These are phyloP conservation scores for Rhodotorula sp. DNA, from an alignment of 1,284 basidiomycete genomes.

Conservation along the genomic window DNA sequence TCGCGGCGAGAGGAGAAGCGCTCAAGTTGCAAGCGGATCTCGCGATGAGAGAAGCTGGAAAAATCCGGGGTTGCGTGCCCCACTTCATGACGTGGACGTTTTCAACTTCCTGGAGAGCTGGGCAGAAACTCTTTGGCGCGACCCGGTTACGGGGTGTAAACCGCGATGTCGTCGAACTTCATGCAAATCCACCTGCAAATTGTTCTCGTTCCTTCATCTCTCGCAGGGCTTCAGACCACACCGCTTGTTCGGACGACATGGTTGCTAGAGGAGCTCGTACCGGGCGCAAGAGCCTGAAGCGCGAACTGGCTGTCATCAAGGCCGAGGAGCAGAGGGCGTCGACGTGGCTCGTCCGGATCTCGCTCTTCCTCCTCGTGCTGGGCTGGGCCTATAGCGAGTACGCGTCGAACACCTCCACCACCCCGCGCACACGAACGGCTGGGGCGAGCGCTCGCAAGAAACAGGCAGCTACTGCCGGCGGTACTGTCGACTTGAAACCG, in stretches of 20 bases:
- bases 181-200: background rate
- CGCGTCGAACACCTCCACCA: background rate
- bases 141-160: too few relatives aligned
- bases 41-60: too few relatives aligned
- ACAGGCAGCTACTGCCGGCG: background rate
- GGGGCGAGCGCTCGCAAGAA: background rate
- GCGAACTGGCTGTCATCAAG: background rate
- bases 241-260: background rate
- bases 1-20: too few relatives aligned
- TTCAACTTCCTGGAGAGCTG: too few relatives aligned
- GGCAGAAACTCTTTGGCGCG: too few relatives aligned
- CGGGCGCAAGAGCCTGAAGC: slow-evolving; percentile 1
- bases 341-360: slow-evolving; percentile 20
- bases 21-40: too few relatives aligned
- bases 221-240: background rate
- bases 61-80: too few relatives aligned
- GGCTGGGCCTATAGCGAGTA: slow-evolving; percentile 17
- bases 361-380: slow-evolving; percentile 8
- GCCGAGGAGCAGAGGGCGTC: slow-evolving; percentile 2
- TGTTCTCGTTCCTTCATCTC: background rate
- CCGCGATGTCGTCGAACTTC: background rate
- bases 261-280: background rate
- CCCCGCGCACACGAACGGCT: background rate
- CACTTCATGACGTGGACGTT: too few relatives aligned
- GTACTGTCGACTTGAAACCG: background rate